Conservation (phyloP, 768 basidiomycete genomes). For the Megacollybia marginata region DNA sequence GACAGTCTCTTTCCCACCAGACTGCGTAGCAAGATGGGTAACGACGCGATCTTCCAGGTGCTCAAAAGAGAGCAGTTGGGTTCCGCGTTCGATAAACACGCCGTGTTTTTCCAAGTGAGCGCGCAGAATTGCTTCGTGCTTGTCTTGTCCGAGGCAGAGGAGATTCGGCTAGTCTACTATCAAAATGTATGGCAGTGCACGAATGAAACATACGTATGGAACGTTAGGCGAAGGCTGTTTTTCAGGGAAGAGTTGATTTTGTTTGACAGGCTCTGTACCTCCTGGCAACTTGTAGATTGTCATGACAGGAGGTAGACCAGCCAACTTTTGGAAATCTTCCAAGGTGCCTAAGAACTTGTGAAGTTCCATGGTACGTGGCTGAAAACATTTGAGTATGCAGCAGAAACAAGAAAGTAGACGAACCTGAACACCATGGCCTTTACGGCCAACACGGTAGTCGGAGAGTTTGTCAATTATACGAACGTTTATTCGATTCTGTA, state of each 20-base stretch:
- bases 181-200: background rate
- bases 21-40: constrained; percentile 15
- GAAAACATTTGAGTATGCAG: background rate
- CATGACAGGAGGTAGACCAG: background rate
- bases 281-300: constrained; percentile 8
- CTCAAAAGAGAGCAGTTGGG: constrained; percentile 25
- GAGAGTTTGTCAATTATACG: constrained; percentile 24
- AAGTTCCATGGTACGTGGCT: constrained; percentile 20
- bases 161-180: constrained; percentile 9
- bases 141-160: constrained; percentile 15
- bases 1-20: constrained; percentile 14
- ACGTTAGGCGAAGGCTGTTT: constrained; percentile 9
- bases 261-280: constrained; percentile 1
- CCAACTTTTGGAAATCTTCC: constrained; percentile 6
- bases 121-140: constrained; percentile 24
- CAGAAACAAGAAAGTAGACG: background rate
- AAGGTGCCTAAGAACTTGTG: constrained; percentile 17
- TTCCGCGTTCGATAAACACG: constrained; percentile 24
- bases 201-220: constrained; percentile 10
- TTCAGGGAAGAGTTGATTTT: background rate
- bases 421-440: constrained; percentile 21
- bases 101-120: constrained; percentile 16
- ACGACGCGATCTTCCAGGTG: constrained; percentile 23
- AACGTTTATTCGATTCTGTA: constrained; percentile 21
- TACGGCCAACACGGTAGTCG: constrained; percentile 12